These are phyloP conservation scores for Podila verticillata DNA, from an alignment of 192 early-diverging fungal species.

Conservation along the genomic window DNA sequence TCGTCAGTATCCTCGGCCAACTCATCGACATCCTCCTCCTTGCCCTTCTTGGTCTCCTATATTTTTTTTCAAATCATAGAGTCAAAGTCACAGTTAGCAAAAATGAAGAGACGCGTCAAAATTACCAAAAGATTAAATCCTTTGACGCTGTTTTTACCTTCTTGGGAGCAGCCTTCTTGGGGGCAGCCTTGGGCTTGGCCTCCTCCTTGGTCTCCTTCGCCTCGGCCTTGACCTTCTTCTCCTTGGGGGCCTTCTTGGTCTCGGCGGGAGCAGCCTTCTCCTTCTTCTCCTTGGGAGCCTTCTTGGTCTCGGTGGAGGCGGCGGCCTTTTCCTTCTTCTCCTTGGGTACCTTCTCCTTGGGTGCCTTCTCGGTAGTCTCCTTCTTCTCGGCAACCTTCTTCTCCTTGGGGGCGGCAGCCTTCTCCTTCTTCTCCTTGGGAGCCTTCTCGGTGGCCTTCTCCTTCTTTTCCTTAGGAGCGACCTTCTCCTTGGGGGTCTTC, in stretches of 20 bases:
- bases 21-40: slow-evolving; percentile 27
- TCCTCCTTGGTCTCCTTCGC: slow-evolving; percentile 17
- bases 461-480: slow-evolving; percentile 12
- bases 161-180: slow-evolving; percentile 38
- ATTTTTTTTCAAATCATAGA: background rate
- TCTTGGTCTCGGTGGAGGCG: slow-evolving; percentile 17
- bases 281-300: slow-evolving; percentile 37
- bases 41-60: slow-evolving; percentile 36
- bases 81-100: background rate
- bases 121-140: background rate
- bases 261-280: slow-evolving; percentile 18
- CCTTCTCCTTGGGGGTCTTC: slow-evolving; percentile 12
- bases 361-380: background rate
- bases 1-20: slow-evolving; percentile 13
- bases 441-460: slow-evolving; percentile 12
- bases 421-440: slow-evolving; percentile 9
- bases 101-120: background rate
- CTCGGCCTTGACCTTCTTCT: slow-evolving; percentile 21
- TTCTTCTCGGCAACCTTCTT: slow-evolving; percentile 1
- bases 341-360: slow-evolving; percentile 14
- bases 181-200: slow-evolving; percentile 34
- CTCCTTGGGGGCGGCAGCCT: background rate
- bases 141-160: background rate
- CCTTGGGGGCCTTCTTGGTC: slow-evolving; percentile 13
- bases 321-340: slow-evolving; percentile 4